A percentile compares a stretch with the other conserved stretches of the same genome.
These are phyloP conservation scores for Selenicereus undatus DNA, from an alignment of 148 eudicot species.

Conservation along the genomic window DNA sequence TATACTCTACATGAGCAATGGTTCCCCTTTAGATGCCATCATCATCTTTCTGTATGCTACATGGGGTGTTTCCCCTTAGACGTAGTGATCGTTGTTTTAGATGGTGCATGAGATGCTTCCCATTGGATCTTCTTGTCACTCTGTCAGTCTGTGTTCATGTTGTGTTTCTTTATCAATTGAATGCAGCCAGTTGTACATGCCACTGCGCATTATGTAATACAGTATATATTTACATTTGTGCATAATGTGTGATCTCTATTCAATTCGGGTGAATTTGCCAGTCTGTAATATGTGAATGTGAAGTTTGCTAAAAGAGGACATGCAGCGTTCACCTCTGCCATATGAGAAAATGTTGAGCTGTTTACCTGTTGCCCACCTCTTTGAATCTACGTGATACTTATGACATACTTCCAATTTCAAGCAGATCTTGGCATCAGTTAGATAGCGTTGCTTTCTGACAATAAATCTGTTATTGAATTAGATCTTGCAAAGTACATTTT, in stretches of 20 bases:
- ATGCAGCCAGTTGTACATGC: not conserved
- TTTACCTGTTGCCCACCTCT: not conserved
- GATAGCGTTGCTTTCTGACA: not conserved
- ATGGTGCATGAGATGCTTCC: not conserved
- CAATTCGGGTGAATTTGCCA: not conserved
- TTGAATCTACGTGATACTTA: not conserved
- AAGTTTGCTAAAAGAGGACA: not conserved
- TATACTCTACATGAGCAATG: too few relatives aligned
- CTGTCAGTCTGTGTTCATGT: not conserved
- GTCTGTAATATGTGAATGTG: not conserved
- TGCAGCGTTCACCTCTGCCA: not conserved
- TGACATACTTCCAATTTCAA: not conserved
- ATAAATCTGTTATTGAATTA: not conserved
- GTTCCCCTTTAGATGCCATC: not conserved
- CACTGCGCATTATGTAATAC: not conserved
- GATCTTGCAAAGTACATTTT: not conserved
- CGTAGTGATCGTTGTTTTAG: not conserved
- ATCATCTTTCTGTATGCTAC: not conserved
- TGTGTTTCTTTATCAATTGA: not conserved
- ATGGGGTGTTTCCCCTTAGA: not conserved
- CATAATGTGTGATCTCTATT: not conserved
- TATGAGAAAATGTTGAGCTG: not conserved
- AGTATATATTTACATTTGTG: not conserved
- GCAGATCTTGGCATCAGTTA: not conserved
- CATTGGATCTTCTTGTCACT: not conserved